Evolutionary conservation across 106 monocot species (phyloP).

Genomic region (Iris macrosiphon): DNA sequence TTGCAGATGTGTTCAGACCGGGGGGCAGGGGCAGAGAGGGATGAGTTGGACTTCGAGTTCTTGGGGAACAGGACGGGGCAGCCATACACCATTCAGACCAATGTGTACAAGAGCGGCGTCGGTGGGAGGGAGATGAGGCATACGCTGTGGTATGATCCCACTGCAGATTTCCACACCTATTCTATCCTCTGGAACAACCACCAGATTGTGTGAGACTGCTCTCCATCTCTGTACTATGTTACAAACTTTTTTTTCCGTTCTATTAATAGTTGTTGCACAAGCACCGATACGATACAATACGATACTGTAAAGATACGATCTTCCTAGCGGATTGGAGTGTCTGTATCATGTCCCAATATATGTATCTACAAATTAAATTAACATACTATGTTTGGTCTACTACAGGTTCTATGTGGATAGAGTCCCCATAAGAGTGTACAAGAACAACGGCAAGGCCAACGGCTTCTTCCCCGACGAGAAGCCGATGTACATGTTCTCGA

Average conservation of each 20-base stretch:
- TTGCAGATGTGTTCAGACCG: conserved; percentile 86
- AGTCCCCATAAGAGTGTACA: conserved; percentile 70
- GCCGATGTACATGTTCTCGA: conserved; percentile 92
- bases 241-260: too few species aligned
- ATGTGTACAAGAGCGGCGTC: conserved; percentile 81
- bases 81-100: conserved; percentile 91
- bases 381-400: too few species aligned
- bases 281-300: too few species aligned
- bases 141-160: conserved; percentile 93
- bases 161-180: conserved; percentile 80
- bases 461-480: conserved; percentile 74
- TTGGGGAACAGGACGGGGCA: conserved; percentile 85
- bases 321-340: too few species aligned
- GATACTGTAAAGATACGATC: too few species aligned
- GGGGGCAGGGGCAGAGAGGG: conserved; percentile 56
- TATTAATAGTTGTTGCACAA: too few species aligned
- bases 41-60: conserved; percentile 96
- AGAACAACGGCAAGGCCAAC: conserved; percentile 57
- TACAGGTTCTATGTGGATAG: conserved; percentile 79
- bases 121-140: conserved; percentile 91
- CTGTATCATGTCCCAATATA: too few species aligned
- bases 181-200: conserved; percentile 90
- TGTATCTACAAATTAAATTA: too few species aligned
- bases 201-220: conserved; percentile 56
- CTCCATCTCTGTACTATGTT: too few species aligned